phyloP scores from a whole-genome alignment of 2,329 filamentous ascomycete species.

The Claviceps sp. region DNA sequence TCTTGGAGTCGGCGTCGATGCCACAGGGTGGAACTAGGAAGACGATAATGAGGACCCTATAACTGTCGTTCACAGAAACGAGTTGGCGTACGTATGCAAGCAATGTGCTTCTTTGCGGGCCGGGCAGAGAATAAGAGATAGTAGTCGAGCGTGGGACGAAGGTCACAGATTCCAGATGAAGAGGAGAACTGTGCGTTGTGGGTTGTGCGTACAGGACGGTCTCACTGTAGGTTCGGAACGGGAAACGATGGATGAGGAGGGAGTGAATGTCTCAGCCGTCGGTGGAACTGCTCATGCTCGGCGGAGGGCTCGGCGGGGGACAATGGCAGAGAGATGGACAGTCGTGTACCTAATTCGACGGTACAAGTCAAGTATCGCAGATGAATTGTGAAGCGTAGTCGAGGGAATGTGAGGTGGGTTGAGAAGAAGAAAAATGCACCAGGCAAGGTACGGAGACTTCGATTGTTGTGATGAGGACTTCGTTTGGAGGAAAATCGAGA shows the following conservation, averaged over 20 bases:
- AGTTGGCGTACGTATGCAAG: background rate
- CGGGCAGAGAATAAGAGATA: background rate
- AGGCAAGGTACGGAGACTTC: background rate
- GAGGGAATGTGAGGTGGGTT: background rate
- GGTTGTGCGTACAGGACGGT: background rate
- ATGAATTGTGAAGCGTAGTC: background rate
- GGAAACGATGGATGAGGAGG: constrained; percentile 2
- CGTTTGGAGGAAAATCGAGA: background rate
- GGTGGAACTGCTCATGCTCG: constrained; percentile 2
- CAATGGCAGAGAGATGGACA: background rate
- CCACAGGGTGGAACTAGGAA: background rate
- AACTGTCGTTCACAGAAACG: background rate
- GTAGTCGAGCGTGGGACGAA: background rate
- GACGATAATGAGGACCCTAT: background rate
- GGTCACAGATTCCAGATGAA: background rate
- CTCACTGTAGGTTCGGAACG: background rate
- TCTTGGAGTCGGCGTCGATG: background rate
- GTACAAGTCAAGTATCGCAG: background rate
- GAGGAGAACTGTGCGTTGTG: background rate
- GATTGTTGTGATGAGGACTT: background rate
- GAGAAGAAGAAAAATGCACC: background rate
- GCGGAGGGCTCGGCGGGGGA: background rate
- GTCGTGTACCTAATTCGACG: background rate
- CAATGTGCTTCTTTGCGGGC: background rate
- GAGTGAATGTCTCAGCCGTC: constrained; percentile 5